Evolutionary conservation across 2,329 filamentous ascomycete species (phyloP), one percentile per base, ranked within the genome.

Genomic region (Sarocladiaceae sp.): DNA sequence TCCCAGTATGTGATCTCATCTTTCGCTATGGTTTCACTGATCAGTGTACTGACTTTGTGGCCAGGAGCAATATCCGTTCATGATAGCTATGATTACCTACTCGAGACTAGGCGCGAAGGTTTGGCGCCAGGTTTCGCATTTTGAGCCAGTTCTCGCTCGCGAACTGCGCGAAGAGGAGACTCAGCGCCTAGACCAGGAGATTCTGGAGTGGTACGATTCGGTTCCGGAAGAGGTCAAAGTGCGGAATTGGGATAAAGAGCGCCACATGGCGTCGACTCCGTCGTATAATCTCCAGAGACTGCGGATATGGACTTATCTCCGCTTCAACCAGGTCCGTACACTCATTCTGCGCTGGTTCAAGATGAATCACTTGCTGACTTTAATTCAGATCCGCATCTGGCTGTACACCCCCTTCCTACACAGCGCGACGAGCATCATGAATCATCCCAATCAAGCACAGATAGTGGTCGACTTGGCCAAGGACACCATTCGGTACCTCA

Each of bases 361-460:
- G 12, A 27, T 53, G 11, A 57, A 33, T 15, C 13, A 44, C 16
- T 48, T 29, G 33, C 23, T 11, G 2, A 20, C 3, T 3, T 44
- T n/a, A n/a, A n/a, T n/a, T n/a, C n/a, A 69, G 67, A 87, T 95
- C 66, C 84, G 90, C 4, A 93, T 90, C 47, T 81, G 88, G 59
- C 85, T 96, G 21, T 90, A 94, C 61, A 86, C 88, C 0, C 89
- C 89, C 0, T 82, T 95, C 3, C 69, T 97, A 7, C 88, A 95
- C 61, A 91, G 85, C 15, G 81, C 87, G 3, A 85, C 80, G 11
- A 90, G 83, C 54, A 96, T 96, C 55, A 79, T 85, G 65, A 78
- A 83, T 46, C 84, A 95, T 57, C 74, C 82, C 42, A 65, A 70
- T 4, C 82, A 87, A 50, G 89, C 89, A 3, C 80, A 87, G 55